Base-by-base conservation (phyloP, 805 yeast genomes). In the Tetrapisispora iriomotensis region DNA sequence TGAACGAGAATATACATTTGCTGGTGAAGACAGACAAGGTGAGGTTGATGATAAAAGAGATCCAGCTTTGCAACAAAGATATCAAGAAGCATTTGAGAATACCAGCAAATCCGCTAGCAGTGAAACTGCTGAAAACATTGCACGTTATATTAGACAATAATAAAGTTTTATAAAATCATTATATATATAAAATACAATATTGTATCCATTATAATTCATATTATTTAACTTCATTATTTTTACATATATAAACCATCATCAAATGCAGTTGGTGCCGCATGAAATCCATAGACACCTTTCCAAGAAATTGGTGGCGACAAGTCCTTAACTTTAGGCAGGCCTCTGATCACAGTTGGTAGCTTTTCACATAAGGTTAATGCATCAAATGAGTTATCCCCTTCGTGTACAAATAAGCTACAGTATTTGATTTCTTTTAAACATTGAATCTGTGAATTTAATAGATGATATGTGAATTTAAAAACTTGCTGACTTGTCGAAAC, bases 381-480 rank as follows among this genome's bases (percentile, higher is more conserved):
- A 56, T 87, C 95, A 17, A 59, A 53, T 22, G 79, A 72, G 57
- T 90, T 90, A 58, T 88, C 96, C 25, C 97, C 96, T 56, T 88
- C 96, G 58, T 84, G 86, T 1, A 81, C 94, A 54, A 70, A 78
- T 14, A 74, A 66, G 9, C 74, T 72, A n/a, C 74, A 44, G 4
- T 72, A 70, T n/a, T 52, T 57, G 17, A 68, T 54, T 8, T 52
- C 50, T 18, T 50, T 39, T 29, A 38, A 53, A 15, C 28, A 7
- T 2, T 34, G 24, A 12, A 41, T 25, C n/a, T 32, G 38, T 15
- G 40, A 35, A 10, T 48, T 40, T 18, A 57, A 37, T 15, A 58
- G 26, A 45, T 59, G 62, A 39, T 51, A 56, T 7, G 51, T 44
- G 12, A 50, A 42, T 37, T 59, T 57, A 33, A 50, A 59, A 14